phyloP scores from a whole-genome alignment of 2,329 filamentous ascomycete species.

The Aspergillus fischeri region DNA sequence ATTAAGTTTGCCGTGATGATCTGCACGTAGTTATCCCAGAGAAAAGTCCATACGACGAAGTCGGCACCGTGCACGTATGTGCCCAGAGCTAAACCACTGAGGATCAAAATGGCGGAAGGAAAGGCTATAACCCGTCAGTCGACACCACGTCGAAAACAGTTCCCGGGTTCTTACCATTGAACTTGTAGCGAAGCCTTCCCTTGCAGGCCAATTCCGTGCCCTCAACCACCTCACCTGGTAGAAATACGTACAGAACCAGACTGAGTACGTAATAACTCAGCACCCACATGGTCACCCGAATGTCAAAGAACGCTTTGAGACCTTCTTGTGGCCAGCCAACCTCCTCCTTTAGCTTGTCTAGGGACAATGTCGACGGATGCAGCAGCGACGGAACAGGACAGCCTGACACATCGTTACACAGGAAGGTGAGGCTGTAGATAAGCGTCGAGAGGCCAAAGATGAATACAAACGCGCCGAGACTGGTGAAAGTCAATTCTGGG shows the following conservation, averaged over 20 bases:
- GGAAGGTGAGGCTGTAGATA: constrained; percentile 74
- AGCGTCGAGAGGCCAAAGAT: constrained; percentile 75
- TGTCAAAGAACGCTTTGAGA: constrained; percentile 65
- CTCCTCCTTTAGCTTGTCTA: constrained; percentile 71
- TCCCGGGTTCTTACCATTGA: constrained; percentile 57
- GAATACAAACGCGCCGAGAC: constrained; percentile 71
- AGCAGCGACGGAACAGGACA: constrained; percentile 83
- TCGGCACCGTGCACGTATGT: constrained; percentile 73
- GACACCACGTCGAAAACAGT: constrained; percentile 6
- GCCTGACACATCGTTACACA: constrained; percentile 88
- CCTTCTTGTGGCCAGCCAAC: constrained; percentile 76
- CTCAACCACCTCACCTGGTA: constrained; percentile 69
- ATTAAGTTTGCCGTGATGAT: constrained; percentile 78
- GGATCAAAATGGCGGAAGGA: constrained; percentile 65
- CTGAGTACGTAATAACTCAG: constrained; percentile 75
- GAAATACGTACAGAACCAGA: constrained; percentile 68
- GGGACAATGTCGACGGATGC: constrained; percentile 64
- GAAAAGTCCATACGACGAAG: constrained; percentile 86
- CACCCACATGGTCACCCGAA: constrained; percentile 63
- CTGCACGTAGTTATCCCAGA: constrained; percentile 85
- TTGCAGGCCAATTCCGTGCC: constrained; percentile 68
- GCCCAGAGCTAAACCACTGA: constrained; percentile 66
- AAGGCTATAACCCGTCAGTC: constrained; percentile 55
- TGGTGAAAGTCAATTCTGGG: constrained; percentile 33
- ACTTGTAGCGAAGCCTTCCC: constrained; percentile 73